Percentiles rank a stretch among this genome's conserved stretches.
Conservation (phyloP, 306 rosid genomes). For the Ormosia semicastrata region DNA sequence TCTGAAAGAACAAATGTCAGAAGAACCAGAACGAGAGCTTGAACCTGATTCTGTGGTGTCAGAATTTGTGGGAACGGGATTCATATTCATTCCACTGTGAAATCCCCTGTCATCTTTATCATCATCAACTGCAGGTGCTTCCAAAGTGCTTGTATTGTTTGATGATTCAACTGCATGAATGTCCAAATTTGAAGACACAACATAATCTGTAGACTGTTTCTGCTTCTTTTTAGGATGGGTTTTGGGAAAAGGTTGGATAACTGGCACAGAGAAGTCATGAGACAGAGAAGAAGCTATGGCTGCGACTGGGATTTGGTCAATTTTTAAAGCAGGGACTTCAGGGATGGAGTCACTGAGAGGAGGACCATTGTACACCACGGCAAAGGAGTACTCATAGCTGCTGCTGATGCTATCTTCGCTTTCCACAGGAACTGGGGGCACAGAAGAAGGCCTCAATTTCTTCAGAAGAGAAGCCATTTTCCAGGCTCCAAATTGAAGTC, state of each 20-base stretch:
- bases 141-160: neutral
- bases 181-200: neutral
- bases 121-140: neutral
- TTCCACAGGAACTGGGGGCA: slow-evolving; percentile 27
- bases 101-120: slow-evolving; percentile 18
- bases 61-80: slow-evolving; percentile 30
- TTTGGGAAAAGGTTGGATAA: slow-evolving; percentile 56
- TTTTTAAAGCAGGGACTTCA: slow-evolving; percentile 46
- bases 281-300: slow-evolving; percentile 40
- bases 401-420: neutral
- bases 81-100: slow-evolving; percentile 31
- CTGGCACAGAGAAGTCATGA: slow-evolving; percentile 40
- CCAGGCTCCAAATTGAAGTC: no score
- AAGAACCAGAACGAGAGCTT: slow-evolving; percentile 37
- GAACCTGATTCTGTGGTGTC: slow-evolving; percentile 40
- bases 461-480: slow-evolving; percentile 56
- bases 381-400: slow-evolving; percentile 63
- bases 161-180: neutral
- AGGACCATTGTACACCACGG: slow-evolving; percentile 66
- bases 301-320: slow-evolving; percentile 56
- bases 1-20: slow-evolving; percentile 40
- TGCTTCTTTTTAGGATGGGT: no score
- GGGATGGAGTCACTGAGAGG: slow-evolving; percentile 54
- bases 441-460: slow-evolving; percentile 27
- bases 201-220: neutral